These are phyloP conservation scores for Amanita molliuscula DNA, from an alignment of 768 basidiomycete genomes.

Conservation along the genomic window DNA sequence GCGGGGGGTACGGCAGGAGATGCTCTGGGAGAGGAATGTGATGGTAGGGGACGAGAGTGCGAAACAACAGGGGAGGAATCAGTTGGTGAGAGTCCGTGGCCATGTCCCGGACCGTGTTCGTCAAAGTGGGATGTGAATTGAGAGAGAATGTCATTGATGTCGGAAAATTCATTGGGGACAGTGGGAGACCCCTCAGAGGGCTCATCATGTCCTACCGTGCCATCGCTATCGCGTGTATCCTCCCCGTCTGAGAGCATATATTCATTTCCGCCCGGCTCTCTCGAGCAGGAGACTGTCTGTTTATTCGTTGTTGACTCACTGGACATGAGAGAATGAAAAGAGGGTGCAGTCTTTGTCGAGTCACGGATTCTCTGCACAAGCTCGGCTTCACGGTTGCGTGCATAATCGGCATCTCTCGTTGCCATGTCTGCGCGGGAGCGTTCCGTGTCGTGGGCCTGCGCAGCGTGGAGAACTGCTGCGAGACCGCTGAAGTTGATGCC, in stretches of 20 bases:
- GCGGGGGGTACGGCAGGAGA: slow-evolving; percentile 9
- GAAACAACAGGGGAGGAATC: slow-evolving; percentile 41
- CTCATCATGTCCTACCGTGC: slow-evolving; percentile 19
- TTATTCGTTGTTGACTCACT: slow-evolving; percentile 15
- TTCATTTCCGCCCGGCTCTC: slow-evolving; percentile 40
- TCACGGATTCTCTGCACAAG: slow-evolving; percentile 35
- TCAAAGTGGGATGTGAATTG: slow-evolving; percentile 59
- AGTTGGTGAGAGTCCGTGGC: slow-evolving; percentile 31
- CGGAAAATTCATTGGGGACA: slow-evolving; percentile 51
- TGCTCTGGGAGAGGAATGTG: slow-evolving; percentile 30
- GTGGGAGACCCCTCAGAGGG: slow-evolving; percentile 34
- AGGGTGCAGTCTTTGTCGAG: slow-evolving; percentile 61
- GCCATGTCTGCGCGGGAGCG: slow-evolving; percentile 33
- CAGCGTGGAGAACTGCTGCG: slow-evolving; percentile 74
- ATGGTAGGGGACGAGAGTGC: slow-evolving; percentile 25
- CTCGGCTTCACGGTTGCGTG: slow-evolving; percentile 32
- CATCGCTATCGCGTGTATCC: slow-evolving; percentile 33
- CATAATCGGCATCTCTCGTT: slow-evolving; percentile 34
- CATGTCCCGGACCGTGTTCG: slow-evolving; percentile 34
- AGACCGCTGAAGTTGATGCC: slow-evolving; percentile 52
- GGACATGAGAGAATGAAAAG: slow-evolving; percentile 70
- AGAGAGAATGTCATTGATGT: slow-evolving; percentile 68
- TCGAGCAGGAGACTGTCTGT: slow-evolving; percentile 22
- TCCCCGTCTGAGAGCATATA: slow-evolving; percentile 44
- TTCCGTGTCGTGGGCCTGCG: slow-evolving; percentile 49